phyloP scores from a whole-genome alignment of 2,329 filamentous ascomycete genomes.

The Ilyonectria sp. region DNA sequence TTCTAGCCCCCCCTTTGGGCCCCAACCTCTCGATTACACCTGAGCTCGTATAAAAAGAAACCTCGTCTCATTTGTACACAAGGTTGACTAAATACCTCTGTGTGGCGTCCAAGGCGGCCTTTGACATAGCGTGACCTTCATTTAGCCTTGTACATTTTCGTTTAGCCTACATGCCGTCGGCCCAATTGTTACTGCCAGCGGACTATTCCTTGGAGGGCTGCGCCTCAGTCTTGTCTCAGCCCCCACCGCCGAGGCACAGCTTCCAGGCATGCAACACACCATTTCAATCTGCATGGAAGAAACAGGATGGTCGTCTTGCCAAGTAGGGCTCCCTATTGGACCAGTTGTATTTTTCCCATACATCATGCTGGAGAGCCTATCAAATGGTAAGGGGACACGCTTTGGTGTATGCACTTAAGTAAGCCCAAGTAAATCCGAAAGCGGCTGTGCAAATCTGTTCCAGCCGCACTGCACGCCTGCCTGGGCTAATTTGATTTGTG shows the following conservation, averaged over 20 bases:
- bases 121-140: too few species aligned
- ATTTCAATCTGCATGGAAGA: neutral
- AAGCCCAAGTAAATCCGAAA: neutral
- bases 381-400: too few species aligned
- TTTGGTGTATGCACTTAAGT: neutral
- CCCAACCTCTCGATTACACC: too few species aligned
- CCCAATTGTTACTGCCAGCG: too few species aligned
- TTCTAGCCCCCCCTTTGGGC: too few species aligned
- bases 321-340: neutral
- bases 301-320: neutral
- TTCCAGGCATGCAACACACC: neutral
- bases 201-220: neutral
- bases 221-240: neutral
- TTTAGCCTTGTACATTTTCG: too few species aligned
- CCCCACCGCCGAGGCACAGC: neutral
- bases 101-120: too few species aligned
- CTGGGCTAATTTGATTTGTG: neutral
- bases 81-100: too few species aligned
- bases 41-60: too few species aligned
- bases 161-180: too few species aligned
- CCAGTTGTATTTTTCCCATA: neutral
- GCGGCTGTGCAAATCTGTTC: neutral
- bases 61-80: too few species aligned
- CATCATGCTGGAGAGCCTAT: too few species aligned
- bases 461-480: neutral